Evolutionary conservation across 352 stramenopile genomes (phyloP).

Genomic region (Vaucheria bursata): DNA sequence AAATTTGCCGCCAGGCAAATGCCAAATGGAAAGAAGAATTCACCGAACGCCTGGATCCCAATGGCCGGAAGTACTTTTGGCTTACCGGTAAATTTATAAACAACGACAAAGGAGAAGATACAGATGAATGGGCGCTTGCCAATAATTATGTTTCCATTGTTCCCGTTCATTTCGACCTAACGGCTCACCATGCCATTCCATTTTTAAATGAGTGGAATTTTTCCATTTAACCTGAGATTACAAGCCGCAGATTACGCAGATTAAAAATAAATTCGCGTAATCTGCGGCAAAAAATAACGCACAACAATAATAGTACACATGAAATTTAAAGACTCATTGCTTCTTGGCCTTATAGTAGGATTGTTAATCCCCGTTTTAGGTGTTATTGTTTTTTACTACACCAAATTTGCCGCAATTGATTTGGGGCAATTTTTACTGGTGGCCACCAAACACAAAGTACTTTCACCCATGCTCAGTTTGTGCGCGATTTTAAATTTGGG

Average conservation of each 20-base stretch:
- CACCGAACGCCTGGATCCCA: slow-evolving; percentile 3
- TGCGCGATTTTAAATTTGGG: slow-evolving; percentile 7
- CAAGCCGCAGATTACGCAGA: slow-evolving; percentile 4
- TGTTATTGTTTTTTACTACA: slow-evolving; percentile 9
- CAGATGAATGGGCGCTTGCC: slow-evolving; percentile 4
- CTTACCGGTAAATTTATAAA: slow-evolving; percentile 9
- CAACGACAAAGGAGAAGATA: slow-evolving; percentile 7
- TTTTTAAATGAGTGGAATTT: slow-evolving; percentile 9
- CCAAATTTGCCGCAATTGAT: slow-evolving; percentile 7
- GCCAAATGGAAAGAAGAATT: slow-evolving; percentile 8
- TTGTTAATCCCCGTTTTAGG: slow-evolving; percentile 7
- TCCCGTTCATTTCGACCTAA: slow-evolving; percentile 6
- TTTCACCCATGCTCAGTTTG: slow-evolving; percentile 6
- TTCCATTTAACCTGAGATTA: slow-evolving; percentile 8
- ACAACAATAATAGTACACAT: slow-evolving; percentile 9
- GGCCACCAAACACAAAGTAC: slow-evolving; percentile 5
- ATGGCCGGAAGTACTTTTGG: slow-evolving; percentile 5
- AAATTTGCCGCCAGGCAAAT: slow-evolving; percentile 6
- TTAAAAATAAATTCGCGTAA: slow-evolving; percentile 9
- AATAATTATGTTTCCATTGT: slow-evolving; percentile 9
- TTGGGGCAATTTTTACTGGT: slow-evolving; percentile 7
- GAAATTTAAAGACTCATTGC: slow-evolving; percentile 8
- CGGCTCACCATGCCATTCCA: slow-evolving; percentile 4
- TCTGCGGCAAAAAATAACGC: slow-evolving; percentile 6
- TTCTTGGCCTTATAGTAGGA: slow-evolving; percentile 7